Evolutionary conservation across 495 filamentous ascomycete species (phyloP), one percentile per base, ranked within the genome.

Genomic region (Neurospora cerealis): DNA sequence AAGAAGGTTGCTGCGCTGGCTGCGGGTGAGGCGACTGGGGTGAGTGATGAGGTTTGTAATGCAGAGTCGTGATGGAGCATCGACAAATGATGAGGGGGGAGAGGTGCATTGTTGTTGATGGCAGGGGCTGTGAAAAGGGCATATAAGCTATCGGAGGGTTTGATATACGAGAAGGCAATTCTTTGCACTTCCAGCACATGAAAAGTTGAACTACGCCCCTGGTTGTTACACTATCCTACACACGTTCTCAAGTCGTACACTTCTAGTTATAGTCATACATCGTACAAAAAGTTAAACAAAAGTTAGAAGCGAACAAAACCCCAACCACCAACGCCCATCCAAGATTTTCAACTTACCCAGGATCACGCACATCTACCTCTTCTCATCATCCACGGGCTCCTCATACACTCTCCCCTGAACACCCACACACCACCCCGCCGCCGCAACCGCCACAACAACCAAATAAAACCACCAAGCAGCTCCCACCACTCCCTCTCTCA

Each of bases 391-490:
- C 28, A 4, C 28, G 5, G 0, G 24, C 41, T 48, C 38, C 0
- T 69, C 24, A 54, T 72, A 32, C 4, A 4, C 38, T 21, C 34
- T 32, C 4, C 71, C 71, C 39, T 75, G 74, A 36, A 42, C 46
- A 11, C 66, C 37, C 10, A 75, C 41, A 41, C 74, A 75, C 74
- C 74, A 75, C 17, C 42, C 74, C 10, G 66, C 71, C 11, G 73
- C 73, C 6, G 36, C 62, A n/a, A 82, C 11, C 2, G 80, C 76
- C 37, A 82, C 77, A 32, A 71, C 72, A 34, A 80, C 79, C 54
- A 83, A 34, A 81, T 81, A 73, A 84, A 88, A 74, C 92, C 92
- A 95, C 90, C 91, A 95, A 21, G 91, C 89, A 13, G 86, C 79
- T 0, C 92, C 92, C 5, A 94, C 85, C 11, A 91, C 81, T 0